Evolutionary conservation across 73 alveolate species (phyloP), one percentile per base, ranked within the genome.

Genomic region (Symbiodinium natans): DNA sequence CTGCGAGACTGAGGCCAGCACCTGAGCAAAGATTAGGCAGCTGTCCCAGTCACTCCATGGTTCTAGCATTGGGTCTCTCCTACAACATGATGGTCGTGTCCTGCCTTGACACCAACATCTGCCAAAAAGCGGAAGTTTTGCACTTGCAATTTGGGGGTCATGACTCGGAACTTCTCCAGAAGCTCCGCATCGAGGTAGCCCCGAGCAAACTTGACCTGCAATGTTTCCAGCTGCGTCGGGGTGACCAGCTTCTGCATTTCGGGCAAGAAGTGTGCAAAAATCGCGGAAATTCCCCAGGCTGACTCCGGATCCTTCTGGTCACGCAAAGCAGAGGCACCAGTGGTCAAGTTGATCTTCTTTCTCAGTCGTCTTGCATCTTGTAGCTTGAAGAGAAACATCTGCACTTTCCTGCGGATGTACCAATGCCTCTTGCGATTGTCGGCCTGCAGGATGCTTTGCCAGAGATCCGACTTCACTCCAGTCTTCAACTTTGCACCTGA

Each of bases 171-270:
- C 38, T 82, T 82, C 89, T 82, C 89, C 17, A 4, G 15, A 31
- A 82, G 38, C 63, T 82, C 89, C 9, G 56, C 39, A 68, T 82
- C 89, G 39, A 40, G 89, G 23, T 17, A 10, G 68, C 89, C 89
- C 9, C 68, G 38, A 19, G 39, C 13, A 36, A 82, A 82, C 68
- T 38, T 82, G 13, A 3, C 56, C 89, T 40, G 41, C 34, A 82
- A 34, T 10, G 13, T 7, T 38, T 3, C 68, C 56, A 38, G 2
- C n/a, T 6, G 39, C 59, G 8, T 41, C 23, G 10, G 31, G n/a
- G 89, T 39, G 41, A 82, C 36, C 38, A 82, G n/a, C 23, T 25
- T 10, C 89, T 82, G 68, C 89, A 34, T 23, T 36, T 36, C 68
- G 11, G 13, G 68, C 39, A 17, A 40, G 38, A 82, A 82, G 68